A percentile compares a stretch with the other conserved stretches of the same genome.
Conservation (phyloP, 1,284 basidiomycete genomes). For the Trametes pubescens region DNA sequence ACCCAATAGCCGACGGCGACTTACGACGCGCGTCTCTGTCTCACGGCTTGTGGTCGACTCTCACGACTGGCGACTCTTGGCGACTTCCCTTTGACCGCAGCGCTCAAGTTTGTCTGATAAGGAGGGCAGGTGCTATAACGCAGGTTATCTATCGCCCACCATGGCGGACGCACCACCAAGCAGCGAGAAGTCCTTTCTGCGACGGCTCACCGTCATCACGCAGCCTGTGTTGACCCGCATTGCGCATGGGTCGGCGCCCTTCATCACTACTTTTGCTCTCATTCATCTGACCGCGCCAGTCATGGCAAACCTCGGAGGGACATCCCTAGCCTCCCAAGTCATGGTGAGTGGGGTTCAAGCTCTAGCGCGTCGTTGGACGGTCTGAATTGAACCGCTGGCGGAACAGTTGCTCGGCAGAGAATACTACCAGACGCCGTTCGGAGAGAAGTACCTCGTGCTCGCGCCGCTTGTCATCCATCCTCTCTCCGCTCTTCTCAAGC, state of each 20-base stretch:
- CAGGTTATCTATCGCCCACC: not conserved
- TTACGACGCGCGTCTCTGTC: slow-evolving; percentile 13
- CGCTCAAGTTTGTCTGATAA: not conserved
- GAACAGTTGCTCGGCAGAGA: slow-evolving; percentile 59
- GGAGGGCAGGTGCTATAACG: not conserved
- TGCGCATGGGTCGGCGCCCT: slow-evolving; percentile 65
- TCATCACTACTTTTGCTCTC: slow-evolving; percentile 67
- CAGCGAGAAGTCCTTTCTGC: slow-evolving; percentile 24
- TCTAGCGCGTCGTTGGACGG: not conserved
- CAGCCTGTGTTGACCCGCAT: slow-evolving; percentile 50
- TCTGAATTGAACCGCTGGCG: not conserved
- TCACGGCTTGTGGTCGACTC: not conserved
- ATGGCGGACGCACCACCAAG: slow-evolving; percentile 18
- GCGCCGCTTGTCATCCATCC: slow-evolving; percentile 67
- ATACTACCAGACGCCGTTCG: slow-evolving; percentile 76
- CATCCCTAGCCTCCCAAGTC: slow-evolving; percentile 66
- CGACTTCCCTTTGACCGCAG: not conserved
- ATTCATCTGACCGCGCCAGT: slow-evolving; percentile 76
- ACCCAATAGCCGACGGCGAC: slow-evolving; percentile 8
- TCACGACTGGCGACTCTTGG: too few relatives aligned
- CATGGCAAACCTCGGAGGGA: slow-evolving; percentile 72
- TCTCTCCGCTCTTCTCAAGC: slow-evolving; percentile 61
- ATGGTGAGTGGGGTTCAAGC: slow-evolving; percentile 58
- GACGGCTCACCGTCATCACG: slow-evolving; percentile 26
- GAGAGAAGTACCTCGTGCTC: slow-evolving; percentile 69